These are phyloP conservation scores for Voacanga thouarsii DNA, from an alignment of 257 asterid genomes.

Conservation along the genomic window DNA sequence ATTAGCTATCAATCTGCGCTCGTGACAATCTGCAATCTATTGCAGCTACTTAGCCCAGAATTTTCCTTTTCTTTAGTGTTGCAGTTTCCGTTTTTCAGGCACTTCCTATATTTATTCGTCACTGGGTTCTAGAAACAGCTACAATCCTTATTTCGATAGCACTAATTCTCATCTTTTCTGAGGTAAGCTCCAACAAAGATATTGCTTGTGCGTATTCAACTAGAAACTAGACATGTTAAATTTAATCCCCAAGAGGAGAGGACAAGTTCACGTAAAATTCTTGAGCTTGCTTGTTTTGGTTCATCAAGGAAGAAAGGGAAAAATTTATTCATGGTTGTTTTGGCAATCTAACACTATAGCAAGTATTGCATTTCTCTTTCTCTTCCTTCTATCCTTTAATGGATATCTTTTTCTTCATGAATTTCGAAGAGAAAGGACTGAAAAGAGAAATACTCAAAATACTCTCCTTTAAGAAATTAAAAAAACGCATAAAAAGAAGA, in stretches of 20 bases:
- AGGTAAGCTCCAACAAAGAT: slow-evolving; percentile 39
- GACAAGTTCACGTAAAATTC: no score
- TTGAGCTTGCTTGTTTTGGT: no score
- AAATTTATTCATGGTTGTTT: background rate
- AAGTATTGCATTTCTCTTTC: background rate
- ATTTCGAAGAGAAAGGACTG: no score
- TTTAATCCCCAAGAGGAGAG: background rate
- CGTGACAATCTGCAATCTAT: background rate
- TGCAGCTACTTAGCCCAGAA: background rate
- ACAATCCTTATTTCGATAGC: slow-evolving; percentile 81
- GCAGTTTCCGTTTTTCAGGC: slow-evolving; percentile 44
- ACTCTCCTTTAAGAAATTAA: background rate
- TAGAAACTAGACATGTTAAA: background rate
- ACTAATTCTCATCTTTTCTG: slow-evolving; percentile 72
- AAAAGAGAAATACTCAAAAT: no score
- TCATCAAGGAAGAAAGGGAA: no score
- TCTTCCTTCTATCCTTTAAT: background rate
- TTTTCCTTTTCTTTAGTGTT: background rate
- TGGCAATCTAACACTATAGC: background rate
- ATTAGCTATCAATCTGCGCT: no score
- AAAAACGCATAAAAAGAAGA: background rate
- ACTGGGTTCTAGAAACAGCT: slow-evolving; percentile 58
- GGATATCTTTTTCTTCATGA: background rate
- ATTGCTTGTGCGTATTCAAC: background rate
- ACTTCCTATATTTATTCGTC: slow-evolving; percentile 77